phyloP scores from a whole-genome alignment of 164 flowering plant genomes.

The Warburgia ugandensis region DNA sequence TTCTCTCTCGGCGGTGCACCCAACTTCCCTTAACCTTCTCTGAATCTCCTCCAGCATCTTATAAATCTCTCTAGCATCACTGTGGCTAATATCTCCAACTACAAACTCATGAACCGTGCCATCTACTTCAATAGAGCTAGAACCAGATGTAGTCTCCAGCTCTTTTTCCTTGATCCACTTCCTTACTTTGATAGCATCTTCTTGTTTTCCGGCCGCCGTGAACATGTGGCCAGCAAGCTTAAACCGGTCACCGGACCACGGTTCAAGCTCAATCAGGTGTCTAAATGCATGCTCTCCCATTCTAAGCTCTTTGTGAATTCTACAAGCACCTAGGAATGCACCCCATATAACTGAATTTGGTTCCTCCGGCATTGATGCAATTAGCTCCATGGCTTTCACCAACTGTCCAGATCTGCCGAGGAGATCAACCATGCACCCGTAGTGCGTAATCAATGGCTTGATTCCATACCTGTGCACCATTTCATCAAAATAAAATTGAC shows the following conservation, averaged over 20 bases:
- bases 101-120: conserved; percentile 25
- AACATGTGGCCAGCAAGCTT: conserved; percentile 22
- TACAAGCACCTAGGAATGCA: conserved; percentile 27
- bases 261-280: conserved; percentile 20
- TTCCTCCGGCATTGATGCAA: conserved; percentile 21
- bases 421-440: conserved; percentile 45
- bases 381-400: conserved; percentile 28
- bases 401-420: conserved; percentile 35
- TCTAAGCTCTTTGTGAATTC: conserved; percentile 20
- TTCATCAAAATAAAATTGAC: conserved; percentile 20
- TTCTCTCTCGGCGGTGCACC: not conserved
- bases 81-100: conserved; percentile 15
- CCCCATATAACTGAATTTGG: conserved; percentile 42
- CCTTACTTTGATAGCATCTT: conserved; percentile 17
- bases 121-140: conserved; percentile 27
- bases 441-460: conserved; percentile 30
- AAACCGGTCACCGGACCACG: conserved; percentile 22
- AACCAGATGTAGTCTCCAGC: conserved; percentile 20
- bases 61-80: conserved; percentile 13
- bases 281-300: conserved; percentile 23
- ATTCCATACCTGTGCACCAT: conserved; percentile 23
- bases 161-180: conserved; percentile 18
- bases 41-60: conserved; percentile 10
- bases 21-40: conserved; percentile 2
- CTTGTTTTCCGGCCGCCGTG: conserved; percentile 14